These are phyloP conservation scores for Curvularia spicifera DNA, from an alignment of 2,329 filamentous ascomycete genomes.

Conservation along the genomic window DNA sequence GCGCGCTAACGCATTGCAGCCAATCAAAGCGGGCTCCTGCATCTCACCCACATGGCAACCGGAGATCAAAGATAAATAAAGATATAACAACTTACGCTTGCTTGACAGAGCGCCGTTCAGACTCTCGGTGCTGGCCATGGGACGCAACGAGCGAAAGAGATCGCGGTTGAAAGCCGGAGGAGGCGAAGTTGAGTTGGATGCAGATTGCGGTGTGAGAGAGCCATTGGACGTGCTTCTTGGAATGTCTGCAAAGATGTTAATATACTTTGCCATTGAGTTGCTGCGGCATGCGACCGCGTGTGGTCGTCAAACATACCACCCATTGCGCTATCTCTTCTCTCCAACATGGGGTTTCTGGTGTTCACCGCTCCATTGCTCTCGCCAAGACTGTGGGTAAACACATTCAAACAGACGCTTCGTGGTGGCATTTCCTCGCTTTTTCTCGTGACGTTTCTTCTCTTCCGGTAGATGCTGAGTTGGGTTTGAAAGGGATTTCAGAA, in stretches of 20 bases:
- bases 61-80: conserved; percentile 7
- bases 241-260: conserved; percentile 25
- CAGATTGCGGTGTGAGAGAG: conserved; percentile 27
- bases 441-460: conserved; percentile 19
- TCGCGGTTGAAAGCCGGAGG: conserved; percentile 34
- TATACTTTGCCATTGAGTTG: not conserved
- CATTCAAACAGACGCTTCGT: conserved; percentile 47
- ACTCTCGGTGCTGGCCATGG: conserved; percentile 35
- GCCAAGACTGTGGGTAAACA: conserved; percentile 44
- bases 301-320: conserved; percentile 27
- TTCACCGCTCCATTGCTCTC: conserved; percentile 38
- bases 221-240: conserved; percentile 31
- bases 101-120: conserved; percentile 31
- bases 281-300: conserved; percentile 3
- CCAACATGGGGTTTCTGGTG: conserved; percentile 29
- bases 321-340: conserved; percentile 40
- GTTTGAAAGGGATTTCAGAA: conserved; percentile 13
- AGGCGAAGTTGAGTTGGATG: conserved; percentile 24
- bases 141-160: conserved; percentile 32
- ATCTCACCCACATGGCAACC: conserved; percentile 28
- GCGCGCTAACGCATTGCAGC: conserved; percentile 24
- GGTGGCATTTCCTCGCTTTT: conserved; percentile 41
- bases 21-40: conserved; percentile 36
- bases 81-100: conserved; percentile 31
- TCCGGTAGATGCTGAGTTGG: conserved; percentile 17